Evolutionary conservation across 441 rosid genomes (phyloP), one percentile per base, ranked within the genome.

Genomic region (Pelargonium australe): DNA sequence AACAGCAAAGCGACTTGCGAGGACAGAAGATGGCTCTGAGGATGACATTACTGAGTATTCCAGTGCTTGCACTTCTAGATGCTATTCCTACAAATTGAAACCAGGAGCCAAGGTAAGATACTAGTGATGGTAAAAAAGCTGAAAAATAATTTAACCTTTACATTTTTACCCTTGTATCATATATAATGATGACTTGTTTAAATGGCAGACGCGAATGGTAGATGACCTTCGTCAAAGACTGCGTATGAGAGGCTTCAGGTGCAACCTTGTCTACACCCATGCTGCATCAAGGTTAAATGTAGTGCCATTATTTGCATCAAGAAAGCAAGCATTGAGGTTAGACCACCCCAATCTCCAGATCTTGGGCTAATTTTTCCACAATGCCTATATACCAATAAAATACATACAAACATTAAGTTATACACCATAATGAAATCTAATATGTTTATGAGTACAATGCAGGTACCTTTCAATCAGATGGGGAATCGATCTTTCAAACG

Each of bases 401-500:
- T 63, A 44, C 37, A 8, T n/a, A 16, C 12, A 10, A 5, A 4
- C 17, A 20, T 5, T 7, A 28, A 16, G 16, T 51, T 16, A 51
- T 51, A 51, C 58, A 51, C 58, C 57, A 55, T 61, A 66, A 23
- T 57, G 58, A 65, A 68, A 67, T 68, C 31, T 67, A 40, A 17
- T 23, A 68, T 3, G 63, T 58, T 73, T 68, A 14, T 64, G 34
- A 72, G 62, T 60, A 25, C 70, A 63, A 10, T 78, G 77, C 84
- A 93, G 95, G 87, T 93, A 91, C 72, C 96, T 93, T 64, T 89
- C 88, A 51, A 81, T 89, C 51, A 85, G 85, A 72, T 91, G 97
- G 98, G 97, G 90, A 73, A 81, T 87, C 47, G 93, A 88, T 72
- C 82, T 85, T 55, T 76, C 91, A 0, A 88, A 82, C 72, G 73